phyloP scores from a whole-genome alignment of 768 basidiomycete species.

The Tylopilus rubrobrunneus region DNA sequence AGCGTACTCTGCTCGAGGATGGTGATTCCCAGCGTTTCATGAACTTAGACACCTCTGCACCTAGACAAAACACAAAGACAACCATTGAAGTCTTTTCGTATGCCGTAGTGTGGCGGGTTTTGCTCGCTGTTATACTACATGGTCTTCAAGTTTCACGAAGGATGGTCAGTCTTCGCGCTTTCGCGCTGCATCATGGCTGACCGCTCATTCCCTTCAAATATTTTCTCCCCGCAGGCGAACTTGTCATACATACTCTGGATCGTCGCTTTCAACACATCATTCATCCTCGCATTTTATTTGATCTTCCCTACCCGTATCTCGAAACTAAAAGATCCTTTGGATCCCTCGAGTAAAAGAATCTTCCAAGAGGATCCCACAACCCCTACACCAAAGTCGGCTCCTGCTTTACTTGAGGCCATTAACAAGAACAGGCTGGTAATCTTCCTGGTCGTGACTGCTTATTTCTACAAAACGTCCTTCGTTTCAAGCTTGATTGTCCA shows the following conservation, averaged over 20 bases:
- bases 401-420: constrained; percentile 68
- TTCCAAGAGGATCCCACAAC: constrained; percentile 23
- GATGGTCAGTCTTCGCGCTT: constrained; percentile 42
- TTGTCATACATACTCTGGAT: constrained; percentile 87
- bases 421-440: constrained; percentile 76
- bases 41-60: too few species aligned
- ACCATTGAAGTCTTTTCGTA: constrained; percentile 56
- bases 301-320: constrained; percentile 49
- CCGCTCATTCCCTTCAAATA: not conserved
- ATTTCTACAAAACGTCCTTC: not conserved
- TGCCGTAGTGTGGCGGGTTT: constrained; percentile 72
- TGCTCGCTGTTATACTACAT: constrained; percentile 39
- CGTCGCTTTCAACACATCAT: constrained; percentile 81
- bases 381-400: constrained; percentile 29
- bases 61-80: too few species aligned
- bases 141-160: constrained; percentile 53
- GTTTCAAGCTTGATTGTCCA: constrained; percentile 26
- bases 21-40: too few species aligned
- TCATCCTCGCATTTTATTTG: constrained; percentile 75
- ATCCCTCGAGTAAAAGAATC: constrained; percentile 24
- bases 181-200: not conserved
- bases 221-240: constrained; percentile 60
- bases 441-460: constrained; percentile 71
- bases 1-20: too few species aligned
- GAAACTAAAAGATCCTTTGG: constrained; percentile 20